phyloP scores from a whole-genome alignment of 495 filamentous ascomycete species.

The Hypoxylon intermedium region DNA sequence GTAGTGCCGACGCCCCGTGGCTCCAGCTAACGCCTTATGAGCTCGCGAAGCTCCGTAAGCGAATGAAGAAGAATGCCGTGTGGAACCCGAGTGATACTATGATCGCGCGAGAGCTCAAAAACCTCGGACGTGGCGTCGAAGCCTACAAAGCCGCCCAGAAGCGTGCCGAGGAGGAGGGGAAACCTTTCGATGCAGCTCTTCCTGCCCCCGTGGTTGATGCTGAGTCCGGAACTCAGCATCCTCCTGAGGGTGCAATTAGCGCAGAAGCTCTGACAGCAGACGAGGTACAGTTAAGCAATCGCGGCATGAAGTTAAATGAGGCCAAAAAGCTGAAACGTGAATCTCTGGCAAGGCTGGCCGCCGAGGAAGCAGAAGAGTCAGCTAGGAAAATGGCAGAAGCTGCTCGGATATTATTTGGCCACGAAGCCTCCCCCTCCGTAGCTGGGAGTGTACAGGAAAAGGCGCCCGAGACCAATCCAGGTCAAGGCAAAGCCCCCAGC shows the following conservation, averaged over 20 bases:
- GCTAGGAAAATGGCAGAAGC: conserved; percentile 62
- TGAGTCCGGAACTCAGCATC: conserved; percentile 53
- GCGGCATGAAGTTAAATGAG: conserved; percentile 90
- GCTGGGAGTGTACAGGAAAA: conserved; percentile 36
- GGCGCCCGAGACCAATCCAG: conserved; percentile 18
- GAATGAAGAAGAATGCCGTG: conserved; percentile 98
- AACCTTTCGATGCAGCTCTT: conserved; percentile 61
- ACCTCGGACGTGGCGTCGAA: conserved; percentile 77
- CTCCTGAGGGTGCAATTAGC: conserved; percentile 59
- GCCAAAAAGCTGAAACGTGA: conserved; percentile 91
- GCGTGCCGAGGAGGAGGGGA: conserved; percentile 70
- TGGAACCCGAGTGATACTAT: conserved; percentile 97
- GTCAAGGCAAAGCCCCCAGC: conserved; percentile 25
- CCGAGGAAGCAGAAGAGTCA: conserved; percentile 69
- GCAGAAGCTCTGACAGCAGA: conserved; percentile 57
- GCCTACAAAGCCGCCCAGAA: conserved; percentile 73
- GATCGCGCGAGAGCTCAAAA: conserved; percentile 86
- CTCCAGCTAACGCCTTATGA: conserved; percentile 88
- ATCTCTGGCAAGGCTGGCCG: conserved; percentile 70
- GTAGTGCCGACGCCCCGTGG: conserved; percentile 85
- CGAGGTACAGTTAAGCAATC: conserved; percentile 72
- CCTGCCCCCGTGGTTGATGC: conserved; percentile 55
- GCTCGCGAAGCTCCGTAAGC: conserved; percentile 87
- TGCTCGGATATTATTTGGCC: conserved; percentile 58
- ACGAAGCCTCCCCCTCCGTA: conserved; percentile 41